Base-by-base conservation (phyloP, 202 grass and related monocot species). In the Schoenoplectus tabernaemontani region DNA sequence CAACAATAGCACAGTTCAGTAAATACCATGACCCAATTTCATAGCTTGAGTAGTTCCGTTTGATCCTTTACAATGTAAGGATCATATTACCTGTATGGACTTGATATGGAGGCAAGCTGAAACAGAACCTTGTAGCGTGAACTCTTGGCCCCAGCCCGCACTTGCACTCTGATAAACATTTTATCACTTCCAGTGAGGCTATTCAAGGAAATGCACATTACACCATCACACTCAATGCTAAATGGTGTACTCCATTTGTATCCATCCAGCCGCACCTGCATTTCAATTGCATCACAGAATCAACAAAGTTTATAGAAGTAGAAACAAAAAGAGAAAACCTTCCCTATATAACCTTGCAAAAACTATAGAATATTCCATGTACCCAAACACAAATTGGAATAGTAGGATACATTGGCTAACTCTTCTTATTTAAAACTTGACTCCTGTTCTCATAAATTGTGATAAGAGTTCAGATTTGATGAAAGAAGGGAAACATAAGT, bases 181-280 rank as follows among this genome's bases (percentile, higher is more conserved):
- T 89, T 83, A 89, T 86, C 85, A 87, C 83, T 86, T 82, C 90
- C 91, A 33, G 62, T 71, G 76, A 80, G 32, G 83, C 83, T 93
- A 23, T 83, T 95, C 84, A 98, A 72, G 76, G 86, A 65, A 71
- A 91, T 88, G 86, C 91, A 92, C 88, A 98, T 92, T 53, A 91
- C 81, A 63, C 96, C 96, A 85, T 93, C 91, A 85, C 81, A 82
- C 83, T 91, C 87, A 83, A 98, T 88, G 85, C 90, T 95, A 89
- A 98, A 98, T 46, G 91, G 90, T 36, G 86, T 86, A 79, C 96
- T 98, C 88, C 91, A 98, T 85, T 87, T 87, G 90, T 89, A 98
- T 82, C 90, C 91, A 76, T 95, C 90, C 85, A 98, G 20, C 10
- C 86, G 78, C 58, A 98, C 80, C 96, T 98, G 72, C 57, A 86